These are phyloP conservation scores for Fusarium bulbicola DNA, from an alignment of 2,329 filamentous ascomycete species.

Conservation along the genomic window DNA sequence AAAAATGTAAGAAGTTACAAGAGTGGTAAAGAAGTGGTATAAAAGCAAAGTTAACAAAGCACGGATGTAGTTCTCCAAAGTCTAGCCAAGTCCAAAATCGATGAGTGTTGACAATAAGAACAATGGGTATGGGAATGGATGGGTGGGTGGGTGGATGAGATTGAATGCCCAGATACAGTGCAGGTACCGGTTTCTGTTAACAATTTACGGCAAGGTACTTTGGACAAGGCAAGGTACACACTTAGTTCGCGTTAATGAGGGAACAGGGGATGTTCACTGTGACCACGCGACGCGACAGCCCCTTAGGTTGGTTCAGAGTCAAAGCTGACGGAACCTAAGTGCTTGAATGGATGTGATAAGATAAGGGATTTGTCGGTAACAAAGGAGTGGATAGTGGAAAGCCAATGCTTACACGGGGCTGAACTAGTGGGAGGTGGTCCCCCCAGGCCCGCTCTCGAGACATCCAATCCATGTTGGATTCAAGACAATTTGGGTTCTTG, in stretches of 20 bases:
- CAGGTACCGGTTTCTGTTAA: slow-evolving; percentile 24
- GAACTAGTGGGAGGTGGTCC: slow-evolving; percentile 1
- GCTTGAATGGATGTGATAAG: slow-evolving; percentile 16
- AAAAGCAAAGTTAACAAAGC: not conserved
- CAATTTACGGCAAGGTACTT: slow-evolving; percentile 15
- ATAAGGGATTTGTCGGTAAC: slow-evolving; percentile 16
- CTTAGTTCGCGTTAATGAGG: slow-evolving; percentile 30
- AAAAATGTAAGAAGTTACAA: slow-evolving; percentile 20
- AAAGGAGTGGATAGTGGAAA: not conserved
- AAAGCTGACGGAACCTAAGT: not conserved
- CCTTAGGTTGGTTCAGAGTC: not conserved
- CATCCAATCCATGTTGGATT: not conserved
- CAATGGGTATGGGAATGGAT: slow-evolving; percentile 11
- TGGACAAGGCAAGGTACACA: slow-evolving; percentile 24
- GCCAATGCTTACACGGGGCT: not conserved
- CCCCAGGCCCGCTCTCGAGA: slow-evolving; percentile 2
- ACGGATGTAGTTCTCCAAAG: not conserved
- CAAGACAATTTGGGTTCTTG: not conserved
- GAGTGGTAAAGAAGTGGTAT: not conserved
- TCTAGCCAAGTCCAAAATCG: not conserved
- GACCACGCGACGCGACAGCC: slow-evolving; percentile 29
- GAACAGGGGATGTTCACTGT: slow-evolving; percentile 14
- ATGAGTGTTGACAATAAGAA: slow-evolving; percentile 17
- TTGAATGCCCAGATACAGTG: slow-evolving; percentile 17
- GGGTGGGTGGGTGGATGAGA: slow-evolving; percentile 4